Percentiles rank a stretch among this genome's conserved stretches.
These are phyloP conservation scores for Fusarium abutilonis DNA, from an alignment of 2,329 filamentous ascomycete species.

Conservation along the genomic window DNA sequence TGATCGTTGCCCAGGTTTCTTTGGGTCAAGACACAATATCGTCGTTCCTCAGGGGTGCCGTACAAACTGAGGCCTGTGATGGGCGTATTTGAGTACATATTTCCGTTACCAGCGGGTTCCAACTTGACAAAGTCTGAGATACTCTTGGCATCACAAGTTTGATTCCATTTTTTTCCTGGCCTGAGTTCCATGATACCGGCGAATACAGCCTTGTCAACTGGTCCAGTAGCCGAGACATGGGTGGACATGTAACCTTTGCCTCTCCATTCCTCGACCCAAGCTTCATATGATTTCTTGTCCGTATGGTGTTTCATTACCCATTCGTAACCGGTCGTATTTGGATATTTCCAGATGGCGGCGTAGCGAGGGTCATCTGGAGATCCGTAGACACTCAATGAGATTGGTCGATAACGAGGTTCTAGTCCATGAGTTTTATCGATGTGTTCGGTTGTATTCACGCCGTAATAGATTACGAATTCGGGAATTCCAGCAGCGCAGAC, in stretches of 20 bases:
- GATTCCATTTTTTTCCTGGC: slow-evolving; percentile 13
- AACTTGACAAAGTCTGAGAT: not conserved
- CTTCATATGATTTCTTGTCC: slow-evolving; percentile 6
- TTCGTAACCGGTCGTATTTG: not conserved
- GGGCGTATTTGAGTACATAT: slow-evolving; percentile 2
- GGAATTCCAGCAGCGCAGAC: not conserved
- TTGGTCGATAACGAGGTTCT: slow-evolving; percentile 12
- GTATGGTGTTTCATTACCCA: slow-evolving; percentile 16
- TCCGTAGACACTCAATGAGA: slow-evolving; percentile 31
- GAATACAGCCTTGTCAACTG: slow-evolving; percentile 12
- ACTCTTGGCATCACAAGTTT: slow-evolving; percentile 17
- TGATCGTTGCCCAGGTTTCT: slow-evolving; percentile 32
- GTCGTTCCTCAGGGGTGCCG: slow-evolving; percentile 14
- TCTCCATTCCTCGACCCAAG: slow-evolving; percentile 20
- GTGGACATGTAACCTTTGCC: slow-evolving; percentile 5
- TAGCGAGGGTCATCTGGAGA: slow-evolving; percentile 18
- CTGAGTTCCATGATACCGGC: slow-evolving; percentile 27
- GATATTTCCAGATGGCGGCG: slow-evolving; percentile 21
- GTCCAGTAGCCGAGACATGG: slow-evolving; percentile 24
- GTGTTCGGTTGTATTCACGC: not conserved
- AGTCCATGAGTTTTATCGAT: not conserved
- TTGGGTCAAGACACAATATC: slow-evolving; percentile 32
- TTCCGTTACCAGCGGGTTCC: not conserved
- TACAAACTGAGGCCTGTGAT: slow-evolving; percentile 31
- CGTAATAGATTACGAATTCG: slow-evolving; percentile 18